Evolutionary conservation across 345 rosid genomes (phyloP).

Genomic region (Eucalyptus grandis): DNA sequence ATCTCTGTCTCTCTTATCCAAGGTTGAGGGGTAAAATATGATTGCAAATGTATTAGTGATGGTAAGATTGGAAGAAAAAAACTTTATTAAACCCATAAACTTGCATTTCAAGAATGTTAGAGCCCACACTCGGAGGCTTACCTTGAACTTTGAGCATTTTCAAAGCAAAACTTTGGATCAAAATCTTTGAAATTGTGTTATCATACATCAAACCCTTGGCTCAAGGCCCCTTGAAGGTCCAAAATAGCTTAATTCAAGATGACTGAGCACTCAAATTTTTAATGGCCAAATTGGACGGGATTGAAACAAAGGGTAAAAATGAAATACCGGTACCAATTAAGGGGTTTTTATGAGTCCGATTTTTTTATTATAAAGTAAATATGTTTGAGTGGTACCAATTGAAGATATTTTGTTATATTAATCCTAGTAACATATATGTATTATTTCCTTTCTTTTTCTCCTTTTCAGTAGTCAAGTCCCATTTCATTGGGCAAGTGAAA

Average conservation of each 20-base stretch:
- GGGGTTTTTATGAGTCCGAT: neutral
- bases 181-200: neutral
- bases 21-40: neutral
- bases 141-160: no score
- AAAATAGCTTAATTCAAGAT: neutral
- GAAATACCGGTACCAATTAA: neutral
- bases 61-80: neutral
- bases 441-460: neutral
- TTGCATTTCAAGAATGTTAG: no score
- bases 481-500: no score
- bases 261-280: neutral
- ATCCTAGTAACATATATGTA: neutral
- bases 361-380: no score
- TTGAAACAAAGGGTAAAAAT: neutral
- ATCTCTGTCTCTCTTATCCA: neutral
- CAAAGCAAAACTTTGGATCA: neutral
- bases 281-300: neutral
- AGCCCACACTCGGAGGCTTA: no score
- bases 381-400: neutral
- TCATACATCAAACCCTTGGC: accelerated
- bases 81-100: neutral
- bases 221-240: neutral
- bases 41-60: neutral
- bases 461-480: neutral
- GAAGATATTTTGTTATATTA: neutral